A percentile compares a stretch with the other conserved stretches of the same genome.
Conservation (phyloP, 169 alveolate genomes). For the Cyclospora cayetanensis region DNA sequence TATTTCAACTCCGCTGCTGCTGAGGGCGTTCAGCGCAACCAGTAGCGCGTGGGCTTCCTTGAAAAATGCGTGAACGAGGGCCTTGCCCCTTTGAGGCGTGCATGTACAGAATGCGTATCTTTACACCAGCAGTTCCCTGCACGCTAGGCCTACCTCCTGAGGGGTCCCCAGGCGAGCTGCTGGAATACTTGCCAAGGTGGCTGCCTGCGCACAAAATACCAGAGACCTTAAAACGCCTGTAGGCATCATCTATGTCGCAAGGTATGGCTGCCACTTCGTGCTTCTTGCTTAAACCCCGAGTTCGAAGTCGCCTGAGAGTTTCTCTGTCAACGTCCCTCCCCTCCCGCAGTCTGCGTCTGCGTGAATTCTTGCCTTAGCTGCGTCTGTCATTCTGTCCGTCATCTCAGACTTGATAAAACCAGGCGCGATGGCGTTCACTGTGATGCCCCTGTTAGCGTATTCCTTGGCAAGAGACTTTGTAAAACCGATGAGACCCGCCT, state of each 20-base stretch:
- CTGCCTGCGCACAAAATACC: slow-evolving; percentile 67
- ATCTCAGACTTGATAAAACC: slow-evolving; percentile 78
- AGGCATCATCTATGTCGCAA: too few species aligned
- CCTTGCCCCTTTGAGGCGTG: too few species aligned
- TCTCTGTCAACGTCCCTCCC: not conserved
- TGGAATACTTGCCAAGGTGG: slow-evolving; percentile 74
- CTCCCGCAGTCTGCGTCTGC: not conserved
- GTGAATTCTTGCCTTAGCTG: slow-evolving; percentile 72
- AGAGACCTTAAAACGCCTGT: not conserved
- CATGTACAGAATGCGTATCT: too few species aligned
- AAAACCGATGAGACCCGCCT: slow-evolving; percentile 90
- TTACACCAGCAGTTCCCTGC: too few species aligned
- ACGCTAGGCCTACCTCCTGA: too few species aligned
- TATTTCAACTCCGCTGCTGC: too few species aligned
- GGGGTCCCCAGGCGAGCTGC: slow-evolving; percentile 79
- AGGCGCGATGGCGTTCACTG: slow-evolving; percentile 90
- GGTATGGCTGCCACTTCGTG: too few species aligned
- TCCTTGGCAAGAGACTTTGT: slow-evolving; percentile 90
- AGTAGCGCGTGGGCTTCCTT: too few species aligned
- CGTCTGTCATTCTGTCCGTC: slow-evolving; percentile 77
- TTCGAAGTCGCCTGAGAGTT: too few species aligned
- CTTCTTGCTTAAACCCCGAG: too few species aligned
- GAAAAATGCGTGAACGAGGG: too few species aligned
- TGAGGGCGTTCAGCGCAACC: too few species aligned
- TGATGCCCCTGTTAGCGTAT: slow-evolving; percentile 87